Evolutionary conservation across 2,329 filamentous ascomycete species (phyloP).

Genomic region (Ceratocystis lukuohia): DNA sequence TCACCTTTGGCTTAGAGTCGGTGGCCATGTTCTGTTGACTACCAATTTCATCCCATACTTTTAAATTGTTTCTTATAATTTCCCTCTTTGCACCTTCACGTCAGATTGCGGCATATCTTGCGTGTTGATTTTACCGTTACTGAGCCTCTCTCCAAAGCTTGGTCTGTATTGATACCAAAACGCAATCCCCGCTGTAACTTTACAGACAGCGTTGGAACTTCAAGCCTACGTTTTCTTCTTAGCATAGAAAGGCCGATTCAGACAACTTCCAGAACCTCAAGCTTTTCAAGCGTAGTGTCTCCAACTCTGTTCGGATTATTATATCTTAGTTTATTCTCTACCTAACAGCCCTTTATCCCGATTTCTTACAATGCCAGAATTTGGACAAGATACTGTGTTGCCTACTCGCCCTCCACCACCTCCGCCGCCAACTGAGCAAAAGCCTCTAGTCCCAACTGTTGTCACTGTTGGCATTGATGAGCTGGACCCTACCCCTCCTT

Average conservation of each 20-base stretch:
- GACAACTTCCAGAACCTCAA: background rate
- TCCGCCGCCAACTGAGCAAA: background rate
- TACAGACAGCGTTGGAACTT: background rate
- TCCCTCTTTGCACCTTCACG: background rate
- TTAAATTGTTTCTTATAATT: background rate
- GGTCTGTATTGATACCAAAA: background rate
- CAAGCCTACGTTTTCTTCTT: background rate
- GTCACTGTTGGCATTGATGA: background rate
- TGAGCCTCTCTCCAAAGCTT: background rate
- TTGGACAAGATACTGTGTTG: background rate
- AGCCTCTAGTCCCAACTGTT: background rate
- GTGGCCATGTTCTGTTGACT: background rate
- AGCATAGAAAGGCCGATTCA: too few relatives aligned
- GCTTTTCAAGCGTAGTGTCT: background rate
- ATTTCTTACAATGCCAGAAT: background rate
- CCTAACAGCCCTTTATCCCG: background rate
- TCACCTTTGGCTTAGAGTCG: background rate
- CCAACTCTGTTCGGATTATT: background rate
- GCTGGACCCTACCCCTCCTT: background rate
- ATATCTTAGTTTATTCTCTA: background rate
- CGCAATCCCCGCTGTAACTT: background rate
- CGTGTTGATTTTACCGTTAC: background rate
- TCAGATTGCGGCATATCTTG: background rate
- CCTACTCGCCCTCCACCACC: constrained; percentile 7
- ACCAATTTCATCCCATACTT: background rate